Conservation (phyloP, 2,329 filamentous ascomycete genomes). For the Fusarium anguioides region DNA sequence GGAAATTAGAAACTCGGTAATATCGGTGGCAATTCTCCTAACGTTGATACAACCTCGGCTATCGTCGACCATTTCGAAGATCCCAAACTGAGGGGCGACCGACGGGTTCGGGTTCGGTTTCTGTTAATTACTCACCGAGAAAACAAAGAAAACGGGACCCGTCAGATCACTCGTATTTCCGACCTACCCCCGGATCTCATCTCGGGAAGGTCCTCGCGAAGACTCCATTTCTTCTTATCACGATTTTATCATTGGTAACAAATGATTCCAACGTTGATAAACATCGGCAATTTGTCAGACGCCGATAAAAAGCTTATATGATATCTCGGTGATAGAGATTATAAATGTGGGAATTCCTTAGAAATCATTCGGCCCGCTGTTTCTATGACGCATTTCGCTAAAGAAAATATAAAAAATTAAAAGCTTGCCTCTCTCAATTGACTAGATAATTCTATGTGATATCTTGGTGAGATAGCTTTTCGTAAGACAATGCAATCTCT, state of each 20-base stretch:
- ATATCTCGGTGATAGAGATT: not conserved
- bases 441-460: too few relatives aligned
- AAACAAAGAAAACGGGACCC: not conserved
- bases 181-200: not conserved
- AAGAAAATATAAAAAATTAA: not conserved
- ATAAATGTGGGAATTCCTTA: not conserved
- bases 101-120: not conserved
- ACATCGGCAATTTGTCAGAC: not conserved
- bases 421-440: not conserved
- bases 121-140: too few relatives aligned
- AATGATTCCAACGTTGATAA: not conserved
- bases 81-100: not conserved
- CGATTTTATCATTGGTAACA: constrained; percentile 11
- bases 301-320: too few relatives aligned
- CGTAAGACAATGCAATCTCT: constrained; percentile 29
- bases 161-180: not conserved
- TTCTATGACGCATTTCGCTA: constrained; percentile 14
- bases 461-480: not conserved
- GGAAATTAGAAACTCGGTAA: not conserved
- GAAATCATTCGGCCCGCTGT: not conserved
- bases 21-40: too few relatives aligned
- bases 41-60: constrained; percentile 1
- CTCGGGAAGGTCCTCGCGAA: not conserved
- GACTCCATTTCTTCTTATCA: constrained; percentile 28
- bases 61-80: not conserved